Evolutionary conservation across 768 basidiomycete species (phyloP).

Genomic region (Phlegmacium glaucopus): DNA sequence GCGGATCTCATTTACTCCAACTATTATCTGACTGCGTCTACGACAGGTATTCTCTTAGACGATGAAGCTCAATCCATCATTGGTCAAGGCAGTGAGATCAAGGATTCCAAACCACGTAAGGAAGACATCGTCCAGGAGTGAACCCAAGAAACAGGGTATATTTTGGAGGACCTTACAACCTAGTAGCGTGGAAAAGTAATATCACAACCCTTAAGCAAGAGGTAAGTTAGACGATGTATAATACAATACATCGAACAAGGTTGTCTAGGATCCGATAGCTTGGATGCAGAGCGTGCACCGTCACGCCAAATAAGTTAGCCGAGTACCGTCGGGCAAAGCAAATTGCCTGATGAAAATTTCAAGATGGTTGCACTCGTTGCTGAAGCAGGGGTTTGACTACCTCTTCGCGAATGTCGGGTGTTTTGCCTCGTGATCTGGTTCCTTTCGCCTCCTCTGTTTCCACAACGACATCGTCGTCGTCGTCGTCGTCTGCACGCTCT

Average conservation of each 20-base stretch:
- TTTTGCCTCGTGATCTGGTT: conserved; percentile 27
- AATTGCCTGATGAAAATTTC: conserved; percentile 5
- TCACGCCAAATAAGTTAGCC: neutral
- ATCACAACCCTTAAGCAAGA: too few species aligned
- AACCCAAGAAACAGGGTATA: conserved; percentile 7
- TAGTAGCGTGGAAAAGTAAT: neutral
- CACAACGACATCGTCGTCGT: conserved; percentile 35
- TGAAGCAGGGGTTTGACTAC: conserved; percentile 28
- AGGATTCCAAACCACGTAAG: conserved; percentile 80
- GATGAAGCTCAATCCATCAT: conserved; percentile 82
- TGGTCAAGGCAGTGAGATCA: conserved; percentile 80
- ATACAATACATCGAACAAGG: neutral
- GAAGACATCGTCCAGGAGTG: conserved; percentile 91
- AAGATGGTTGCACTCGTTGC: conserved; percentile 20
- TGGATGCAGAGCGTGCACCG: neutral
- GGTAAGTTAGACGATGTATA: neutral
- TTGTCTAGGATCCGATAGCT: neutral
- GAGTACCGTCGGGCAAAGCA: neutral
- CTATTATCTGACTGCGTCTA: conserved; percentile 3
- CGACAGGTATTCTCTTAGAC: conserved; percentile 74
- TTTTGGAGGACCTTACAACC: neutral
- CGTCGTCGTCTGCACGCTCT: conserved; percentile 64
- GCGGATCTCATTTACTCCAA: neutral
- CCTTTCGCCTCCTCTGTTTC: conserved; percentile 23
- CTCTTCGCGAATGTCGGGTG: conserved; percentile 28